These are phyloP conservation scores for Ceratobasidium sp. DNA, from an alignment of 1,284 basidiomycete genomes.

Conservation along the genomic window DNA sequence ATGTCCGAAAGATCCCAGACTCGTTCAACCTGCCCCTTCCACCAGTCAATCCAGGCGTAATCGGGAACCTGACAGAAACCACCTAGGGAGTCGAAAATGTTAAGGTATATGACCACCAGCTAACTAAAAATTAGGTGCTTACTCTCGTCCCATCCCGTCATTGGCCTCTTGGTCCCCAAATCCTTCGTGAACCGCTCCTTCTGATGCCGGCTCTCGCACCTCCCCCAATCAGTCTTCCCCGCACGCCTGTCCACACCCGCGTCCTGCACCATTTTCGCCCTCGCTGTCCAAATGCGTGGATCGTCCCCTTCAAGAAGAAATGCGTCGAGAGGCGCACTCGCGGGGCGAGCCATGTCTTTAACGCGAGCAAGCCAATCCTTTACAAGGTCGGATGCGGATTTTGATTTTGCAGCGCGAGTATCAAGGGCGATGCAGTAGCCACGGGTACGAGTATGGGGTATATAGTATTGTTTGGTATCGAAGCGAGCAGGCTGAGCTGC, in stretches of 20 bases:
- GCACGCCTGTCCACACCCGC: constrained; percentile 66
- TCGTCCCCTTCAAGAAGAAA: constrained; percentile 92
- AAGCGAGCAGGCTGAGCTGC: constrained; percentile 75
- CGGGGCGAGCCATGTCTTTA: constrained; percentile 75
- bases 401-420: constrained; percentile 38
- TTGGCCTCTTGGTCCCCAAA: constrained; percentile 81
- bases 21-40: constrained; percentile 85
- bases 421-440: constrained; percentile 86
- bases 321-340: constrained; percentile 87
- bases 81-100: constrained; percentile 55
- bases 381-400: constrained; percentile 61
- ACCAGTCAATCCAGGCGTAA: constrained; percentile 95
- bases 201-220: constrained; percentile 92
- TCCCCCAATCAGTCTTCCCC: constrained; percentile 86
- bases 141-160: constrained; percentile 95
- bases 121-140: constrained; percentile 44
- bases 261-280: constrained; percentile 80
- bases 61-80: constrained; percentile 88
- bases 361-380: constrained; percentile 75
- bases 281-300: constrained; percentile 85
- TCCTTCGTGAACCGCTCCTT: constrained; percentile 83
- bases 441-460: constrained; percentile 91
- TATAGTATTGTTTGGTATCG: constrained; percentile 93
- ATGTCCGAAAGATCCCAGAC: constrained; percentile 97
- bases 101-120: constrained; percentile 6